A percentile compares a stretch with the other conserved stretches of the same genome.
phyloP scores from a whole-genome alignment of 2,329 filamentous ascomycete genomes.

The Sporothrix curviconia region DNA sequence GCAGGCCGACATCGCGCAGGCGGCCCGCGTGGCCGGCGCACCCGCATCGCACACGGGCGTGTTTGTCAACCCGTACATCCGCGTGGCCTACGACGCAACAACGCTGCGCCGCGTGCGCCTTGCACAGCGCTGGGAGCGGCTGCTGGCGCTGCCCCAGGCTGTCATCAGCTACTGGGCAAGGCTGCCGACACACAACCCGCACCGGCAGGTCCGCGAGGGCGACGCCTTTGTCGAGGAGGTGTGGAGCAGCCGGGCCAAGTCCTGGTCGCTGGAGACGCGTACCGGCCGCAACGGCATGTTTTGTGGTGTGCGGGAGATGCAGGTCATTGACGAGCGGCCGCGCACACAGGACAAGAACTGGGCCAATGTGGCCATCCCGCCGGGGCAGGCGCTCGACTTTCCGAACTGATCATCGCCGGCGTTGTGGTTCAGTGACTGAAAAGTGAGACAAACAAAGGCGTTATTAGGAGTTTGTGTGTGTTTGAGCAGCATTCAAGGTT shows the following conservation, averaged over 20 bases:
- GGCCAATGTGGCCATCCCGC: constrained; percentile 29
- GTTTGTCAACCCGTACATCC: constrained; percentile 69
- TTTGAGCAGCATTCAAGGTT: too few species aligned
- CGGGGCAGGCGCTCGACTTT: constrained; percentile 29
- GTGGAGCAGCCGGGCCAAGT: constrained; percentile 35
- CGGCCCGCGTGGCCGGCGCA: constrained; percentile 30
- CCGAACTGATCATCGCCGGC: constrained; percentile 12
- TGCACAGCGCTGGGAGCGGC: constrained; percentile 57
- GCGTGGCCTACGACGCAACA: constrained; percentile 57
- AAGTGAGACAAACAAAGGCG: too few species aligned
- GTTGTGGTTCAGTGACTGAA: too few species aligned
- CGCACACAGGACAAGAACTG: constrained; percentile 30
- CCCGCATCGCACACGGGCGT: constrained; percentile 46
- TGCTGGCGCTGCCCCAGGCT: constrained; percentile 28
- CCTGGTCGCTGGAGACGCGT: constrained; percentile 37
- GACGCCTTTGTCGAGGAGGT: constrained; percentile 44
- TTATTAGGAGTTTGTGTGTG: too few species aligned
- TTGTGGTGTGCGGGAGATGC: constrained; percentile 49
- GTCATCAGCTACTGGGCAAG: constrained; percentile 45
- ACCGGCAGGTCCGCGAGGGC: constrained; percentile 53
- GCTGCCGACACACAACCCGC: constrained; percentile 47
- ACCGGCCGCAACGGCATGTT: constrained; percentile 46
- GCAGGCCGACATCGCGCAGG: constrained; percentile 39
- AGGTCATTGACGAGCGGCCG: constrained; percentile 27
- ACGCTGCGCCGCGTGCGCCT: constrained; percentile 54